Base-by-base conservation (phyloP, 148 eudicot genomes). In the Amaranthus palmeri region DNA sequence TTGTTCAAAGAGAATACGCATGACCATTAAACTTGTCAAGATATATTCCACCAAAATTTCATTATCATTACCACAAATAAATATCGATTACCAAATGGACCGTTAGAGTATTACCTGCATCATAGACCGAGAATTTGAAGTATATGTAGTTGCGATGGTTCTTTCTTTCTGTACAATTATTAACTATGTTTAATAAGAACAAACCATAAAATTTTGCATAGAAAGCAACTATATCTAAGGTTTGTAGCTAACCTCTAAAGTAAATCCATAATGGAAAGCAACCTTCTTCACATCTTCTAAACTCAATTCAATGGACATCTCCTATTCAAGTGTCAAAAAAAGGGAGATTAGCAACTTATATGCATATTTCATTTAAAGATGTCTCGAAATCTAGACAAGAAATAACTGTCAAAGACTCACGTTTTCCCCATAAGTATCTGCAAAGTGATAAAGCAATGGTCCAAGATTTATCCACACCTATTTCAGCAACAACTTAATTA, bases 381-480 rank as follows among this genome's bases (percentile, higher is more conserved):
- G 54, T 17, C 14, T 54, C 7, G 6, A 54, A 2, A 56, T n/a
- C 10, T 1, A 51, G 47, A 51, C 51, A 50, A n/a, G 61, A 50
- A 8, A 63, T 43, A 45, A 65, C 67, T 25, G 58, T 40, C 56
- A 58, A 74, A 72, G 36, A 51, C 93, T 80, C 85, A 96, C 97
- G 73, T 92, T 91, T 72, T 92, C 88, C 60, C 88, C 88, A 78
- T 86, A 92, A 70, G 79, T 71, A 68, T 96, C 99, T 0, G 99
- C 93, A 85, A 96, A 96, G 83, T 96, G 99, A 84, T 96, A 96
- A 45, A 96, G 92, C 54, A 96, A 82, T 52, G 99, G 99, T 7
- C 99, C 99, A 80, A 96, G 88, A 83, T 96, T 96, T 77, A 96
- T 96, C 99, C 99, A 96, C 25, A 96, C 96, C 99, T 95, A 79